phyloP scores from a whole-genome alignment of 352 stramenopile genomes.

The Phytophthora pisi region DNA sequence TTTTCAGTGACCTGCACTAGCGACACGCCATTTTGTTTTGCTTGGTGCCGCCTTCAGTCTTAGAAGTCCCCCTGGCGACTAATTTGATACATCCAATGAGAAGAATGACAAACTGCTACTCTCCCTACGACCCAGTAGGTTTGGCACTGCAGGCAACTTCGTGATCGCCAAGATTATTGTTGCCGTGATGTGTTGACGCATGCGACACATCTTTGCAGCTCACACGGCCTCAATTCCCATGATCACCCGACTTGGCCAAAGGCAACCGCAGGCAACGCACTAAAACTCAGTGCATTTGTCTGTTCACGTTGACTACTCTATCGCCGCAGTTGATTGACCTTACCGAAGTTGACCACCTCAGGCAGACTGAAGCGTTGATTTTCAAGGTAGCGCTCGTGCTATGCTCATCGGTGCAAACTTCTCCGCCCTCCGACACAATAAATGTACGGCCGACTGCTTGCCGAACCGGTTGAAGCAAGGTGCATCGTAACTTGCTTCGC shows the following conservation, averaged over 20 bases:
- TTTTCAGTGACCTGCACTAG: too few species aligned
- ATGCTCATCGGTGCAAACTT: not conserved
- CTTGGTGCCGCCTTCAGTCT: too few species aligned
- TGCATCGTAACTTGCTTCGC: not conserved
- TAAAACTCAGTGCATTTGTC: not conserved
- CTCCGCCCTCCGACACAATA: not conserved
- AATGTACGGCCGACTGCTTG: not conserved
- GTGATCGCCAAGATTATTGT: not conserved
- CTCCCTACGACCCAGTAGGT: not conserved
- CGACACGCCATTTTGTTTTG: too few species aligned
- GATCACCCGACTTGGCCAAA: not conserved
- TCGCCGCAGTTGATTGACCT: not conserved
- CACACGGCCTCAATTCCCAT: not conserved
- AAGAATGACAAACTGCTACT: not conserved
- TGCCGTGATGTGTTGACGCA: not conserved
- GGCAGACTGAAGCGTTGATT: not conserved
- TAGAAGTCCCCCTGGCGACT: too few species aligned
- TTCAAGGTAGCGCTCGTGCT: not conserved
- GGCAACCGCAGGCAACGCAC: not conserved
- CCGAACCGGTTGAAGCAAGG: too few species aligned
- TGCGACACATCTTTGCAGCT: constrained; percentile 4
- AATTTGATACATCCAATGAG: too few species aligned
- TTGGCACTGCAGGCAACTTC: not conserved
- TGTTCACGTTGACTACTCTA: not conserved
- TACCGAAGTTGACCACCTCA: not conserved